phyloP scores from a whole-genome alignment of 2,329 filamentous ascomycete genomes.

The Xylaria sp. region DNA sequence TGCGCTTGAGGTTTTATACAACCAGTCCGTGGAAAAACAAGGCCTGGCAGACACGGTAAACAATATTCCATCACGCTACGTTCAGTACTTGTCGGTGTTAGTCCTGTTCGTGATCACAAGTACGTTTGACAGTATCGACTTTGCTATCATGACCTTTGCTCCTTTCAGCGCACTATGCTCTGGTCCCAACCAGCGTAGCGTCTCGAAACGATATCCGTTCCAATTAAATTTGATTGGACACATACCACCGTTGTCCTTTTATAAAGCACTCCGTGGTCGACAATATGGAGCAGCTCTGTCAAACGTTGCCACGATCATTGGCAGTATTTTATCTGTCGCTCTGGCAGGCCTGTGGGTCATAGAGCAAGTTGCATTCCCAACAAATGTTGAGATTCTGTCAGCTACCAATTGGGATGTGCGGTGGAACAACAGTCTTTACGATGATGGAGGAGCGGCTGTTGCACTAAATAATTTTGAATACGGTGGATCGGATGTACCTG shows the following conservation, averaged over 20 bases:
- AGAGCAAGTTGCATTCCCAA: background rate
- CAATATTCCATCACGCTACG: background rate
- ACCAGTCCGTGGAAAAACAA: background rate
- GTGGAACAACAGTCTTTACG: background rate
- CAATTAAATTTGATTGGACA: background rate
- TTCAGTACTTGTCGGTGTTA: background rate
- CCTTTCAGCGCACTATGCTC: background rate
- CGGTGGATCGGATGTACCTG: background rate
- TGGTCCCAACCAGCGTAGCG: background rate
- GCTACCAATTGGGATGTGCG: background rate
- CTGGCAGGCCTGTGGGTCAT: slow-evolving; percentile 9
- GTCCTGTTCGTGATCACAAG: background rate
- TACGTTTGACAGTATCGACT: slow-evolving; percentile 8
- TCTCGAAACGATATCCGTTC: background rate
- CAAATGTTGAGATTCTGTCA: background rate
- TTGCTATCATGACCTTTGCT: slow-evolving; percentile 1
- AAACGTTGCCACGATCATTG: background rate
- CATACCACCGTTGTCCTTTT: background rate
- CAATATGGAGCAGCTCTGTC: slow-evolving; percentile 8
- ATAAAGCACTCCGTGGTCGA: background rate
- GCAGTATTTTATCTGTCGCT: slow-evolving; percentile 4
- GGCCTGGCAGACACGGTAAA: background rate
- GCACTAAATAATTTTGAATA: background rate
- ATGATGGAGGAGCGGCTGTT: background rate
- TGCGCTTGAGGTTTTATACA: background rate